A percentile compares a stretch with the other conserved stretches of the same genome.
These are phyloP conservation scores for Metschnikowia peoriensis DNA, from an alignment of 805 yeast genomes.

Conservation along the genomic window DNA sequence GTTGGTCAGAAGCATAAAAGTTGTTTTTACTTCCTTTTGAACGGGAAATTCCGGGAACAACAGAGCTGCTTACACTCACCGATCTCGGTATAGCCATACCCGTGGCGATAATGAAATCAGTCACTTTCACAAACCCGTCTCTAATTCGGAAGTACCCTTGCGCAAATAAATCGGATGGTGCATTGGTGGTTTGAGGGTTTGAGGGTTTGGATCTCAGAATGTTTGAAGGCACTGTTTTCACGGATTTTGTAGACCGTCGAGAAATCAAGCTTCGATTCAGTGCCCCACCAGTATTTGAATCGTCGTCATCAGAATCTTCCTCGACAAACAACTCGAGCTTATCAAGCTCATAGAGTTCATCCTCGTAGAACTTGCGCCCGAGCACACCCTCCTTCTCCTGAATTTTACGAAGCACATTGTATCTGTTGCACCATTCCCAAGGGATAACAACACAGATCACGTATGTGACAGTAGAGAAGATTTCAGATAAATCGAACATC, in stretches of 20 bases:
- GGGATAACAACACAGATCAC: constrained; percentile 69
- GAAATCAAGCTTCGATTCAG: constrained; percentile 3
- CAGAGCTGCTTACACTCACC: constrained; percentile 28
- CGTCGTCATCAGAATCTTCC: constrained; percentile 24
- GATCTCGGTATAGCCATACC: constrained; percentile 60
- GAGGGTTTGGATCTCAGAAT: not conserved
- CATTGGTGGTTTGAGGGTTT: not conserved
- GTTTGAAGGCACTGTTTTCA: not conserved
- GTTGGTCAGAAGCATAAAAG: not conserved
- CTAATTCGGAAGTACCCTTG: constrained; percentile 16
- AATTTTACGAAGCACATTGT: constrained; percentile 53
- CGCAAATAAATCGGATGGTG: not conserved
- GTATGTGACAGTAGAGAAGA: constrained; percentile 71
- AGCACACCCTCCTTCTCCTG: constrained; percentile 69
- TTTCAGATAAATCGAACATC: constrained; percentile 71
- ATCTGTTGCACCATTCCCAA: constrained; percentile 83
- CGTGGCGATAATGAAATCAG: constrained; percentile 55
- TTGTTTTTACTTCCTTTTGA: not conserved
- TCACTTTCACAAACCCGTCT: constrained; percentile 40
- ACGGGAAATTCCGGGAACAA: not conserved
- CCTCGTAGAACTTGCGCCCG: constrained; percentile 75
- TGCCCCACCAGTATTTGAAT: constrained; percentile 1
- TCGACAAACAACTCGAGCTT: constrained; percentile 40
- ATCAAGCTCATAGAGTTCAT: constrained; percentile 49
- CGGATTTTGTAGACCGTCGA: not conserved